Evolutionary conservation across 2,329 filamentous ascomycete species (phyloP).

Genomic region (Colletotrichum trifolii): DNA sequence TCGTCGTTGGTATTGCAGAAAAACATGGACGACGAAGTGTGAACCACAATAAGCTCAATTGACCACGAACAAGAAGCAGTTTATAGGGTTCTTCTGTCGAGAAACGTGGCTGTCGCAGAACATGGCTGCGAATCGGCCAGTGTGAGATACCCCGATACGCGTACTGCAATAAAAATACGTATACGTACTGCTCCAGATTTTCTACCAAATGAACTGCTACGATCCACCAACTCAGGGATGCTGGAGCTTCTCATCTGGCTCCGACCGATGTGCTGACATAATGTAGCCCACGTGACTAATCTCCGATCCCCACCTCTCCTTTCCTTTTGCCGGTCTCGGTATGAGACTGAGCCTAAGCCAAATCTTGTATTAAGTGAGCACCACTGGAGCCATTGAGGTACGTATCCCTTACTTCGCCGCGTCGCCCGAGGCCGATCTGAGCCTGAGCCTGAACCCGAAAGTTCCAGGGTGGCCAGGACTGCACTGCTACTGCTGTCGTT

Average conservation of each 20-base stretch:
- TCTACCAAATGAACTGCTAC: too few species aligned
- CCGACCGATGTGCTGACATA: too few species aligned
- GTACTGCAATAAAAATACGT: too few species aligned
- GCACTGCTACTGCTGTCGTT: background rate
- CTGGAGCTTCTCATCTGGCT: too few species aligned
- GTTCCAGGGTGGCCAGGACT: constrained; percentile 36
- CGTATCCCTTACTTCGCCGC: constrained; percentile 31
- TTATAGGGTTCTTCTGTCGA: constrained; percentile 1
- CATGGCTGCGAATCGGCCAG: background rate
- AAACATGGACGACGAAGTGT: background rate
- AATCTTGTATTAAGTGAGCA: constrained; percentile 5
- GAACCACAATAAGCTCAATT: constrained; percentile 10
- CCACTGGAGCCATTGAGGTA: constrained; percentile 1
- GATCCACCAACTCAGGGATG: too few species aligned
- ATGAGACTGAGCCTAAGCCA: too few species aligned
- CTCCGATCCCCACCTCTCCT: constrained; percentile 7
- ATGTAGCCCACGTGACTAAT: background rate
- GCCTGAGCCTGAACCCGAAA: constrained; percentile 32
- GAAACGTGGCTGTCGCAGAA: constrained; percentile 17
- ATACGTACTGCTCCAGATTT: too few species aligned
- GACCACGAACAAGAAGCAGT: background rate
- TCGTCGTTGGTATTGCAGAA: background rate
- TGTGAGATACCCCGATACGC: too few species aligned
- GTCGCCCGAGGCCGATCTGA: constrained; percentile 29
- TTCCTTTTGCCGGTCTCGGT: constrained; percentile 7